Conservation (phyloP, 2,329 filamentous ascomycete genomes). For the Dactylellina drechsleri region DNA sequence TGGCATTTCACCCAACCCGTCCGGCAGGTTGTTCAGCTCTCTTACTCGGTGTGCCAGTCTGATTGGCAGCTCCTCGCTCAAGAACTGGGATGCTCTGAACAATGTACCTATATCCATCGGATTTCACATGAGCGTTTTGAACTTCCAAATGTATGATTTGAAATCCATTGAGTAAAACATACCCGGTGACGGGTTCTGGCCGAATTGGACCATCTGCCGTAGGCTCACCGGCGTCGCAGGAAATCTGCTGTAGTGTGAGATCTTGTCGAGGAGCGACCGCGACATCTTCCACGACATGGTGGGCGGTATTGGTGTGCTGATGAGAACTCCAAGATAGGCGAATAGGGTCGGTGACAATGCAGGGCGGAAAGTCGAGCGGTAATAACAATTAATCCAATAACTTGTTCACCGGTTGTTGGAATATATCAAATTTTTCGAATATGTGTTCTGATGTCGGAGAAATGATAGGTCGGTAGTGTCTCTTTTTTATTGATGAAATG, state of each 20-base stretch:
- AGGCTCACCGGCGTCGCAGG: slow-evolving; percentile 95
- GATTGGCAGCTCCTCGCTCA: slow-evolving; percentile 97
- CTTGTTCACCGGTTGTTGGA: slow-evolving; percentile 14
- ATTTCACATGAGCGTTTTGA: slow-evolving; percentile 22
- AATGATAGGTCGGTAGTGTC: slow-evolving; percentile 14
- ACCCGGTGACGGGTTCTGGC: slow-evolving; percentile 91
- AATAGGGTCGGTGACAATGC: slow-evolving; percentile 15
- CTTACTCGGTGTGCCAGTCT: slow-evolving; percentile 95
- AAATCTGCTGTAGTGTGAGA: slow-evolving; percentile 96
- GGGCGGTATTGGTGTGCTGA: slow-evolving; percentile 57
- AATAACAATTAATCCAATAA: slow-evolving; percentile 18
- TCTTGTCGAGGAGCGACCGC: slow-evolving; percentile 92
- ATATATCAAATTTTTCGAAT: slow-evolving; percentile 7
- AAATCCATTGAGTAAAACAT: slow-evolving; percentile 59
- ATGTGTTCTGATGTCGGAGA: slow-evolving; percentile 11
- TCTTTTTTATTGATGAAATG: slow-evolving; percentile 22
- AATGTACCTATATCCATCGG: slow-evolving; percentile 75
- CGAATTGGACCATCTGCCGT: slow-evolving; percentile 99
- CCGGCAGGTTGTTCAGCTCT: slow-evolving; percentile 88
- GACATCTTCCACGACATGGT: slow-evolving; percentile 94
- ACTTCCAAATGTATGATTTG: neutral
- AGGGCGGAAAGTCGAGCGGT: slow-evolving; percentile 10
- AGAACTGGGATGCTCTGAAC: slow-evolving; percentile 96
- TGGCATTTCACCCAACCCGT: slow-evolving; percentile 97
- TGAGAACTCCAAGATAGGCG: slow-evolving; percentile 52